Conservation (phyloP, 1,284 basidiomycete species). For the Sanghuangporus sanghuang region DNA sequence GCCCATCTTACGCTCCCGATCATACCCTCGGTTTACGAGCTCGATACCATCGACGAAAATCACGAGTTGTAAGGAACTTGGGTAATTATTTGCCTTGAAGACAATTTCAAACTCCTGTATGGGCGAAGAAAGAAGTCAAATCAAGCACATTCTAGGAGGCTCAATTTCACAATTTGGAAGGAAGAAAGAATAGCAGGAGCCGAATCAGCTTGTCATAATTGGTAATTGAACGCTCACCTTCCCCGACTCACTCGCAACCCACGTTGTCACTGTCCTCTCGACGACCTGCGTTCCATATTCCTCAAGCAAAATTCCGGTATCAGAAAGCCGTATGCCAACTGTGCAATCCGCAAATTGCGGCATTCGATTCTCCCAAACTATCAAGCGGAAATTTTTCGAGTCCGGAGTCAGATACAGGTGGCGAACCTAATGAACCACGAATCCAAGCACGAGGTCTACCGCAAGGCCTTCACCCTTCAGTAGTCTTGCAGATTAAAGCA, state of each 20-base stretch:
- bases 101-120: conserved; percentile 9
- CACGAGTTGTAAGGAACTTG: conserved; percentile 7
- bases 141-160: not conserved
- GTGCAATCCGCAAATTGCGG: conserved; percentile 11
- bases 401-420: not conserved
- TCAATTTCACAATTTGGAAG: not conserved
- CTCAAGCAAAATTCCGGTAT: conserved; percentile 4
- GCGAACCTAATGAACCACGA: not conserved
- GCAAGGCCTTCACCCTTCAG: not conserved
- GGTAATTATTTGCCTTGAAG: conserved; percentile 6
- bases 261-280: conserved; percentile 9
- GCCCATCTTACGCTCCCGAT: conserved; percentile 11
- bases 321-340: conserved; percentile 8
- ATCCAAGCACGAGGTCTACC: not conserved
- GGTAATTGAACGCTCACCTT: conserved; percentile 1
- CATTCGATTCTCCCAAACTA: not conserved
- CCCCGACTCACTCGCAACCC: conserved; percentile 14
- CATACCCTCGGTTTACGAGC: conserved; percentile 13
- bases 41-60: conserved; percentile 13
- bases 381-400: too few species aligned
- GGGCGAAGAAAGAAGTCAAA: not conserved
- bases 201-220: not conserved
- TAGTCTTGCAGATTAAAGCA: not conserved
- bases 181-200: not conserved
- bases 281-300: conserved; percentile 13